Evolutionary conservation across 192 early-diverging fungal genomes (phyloP).

Genomic region (Coemansia sp.): DNA sequence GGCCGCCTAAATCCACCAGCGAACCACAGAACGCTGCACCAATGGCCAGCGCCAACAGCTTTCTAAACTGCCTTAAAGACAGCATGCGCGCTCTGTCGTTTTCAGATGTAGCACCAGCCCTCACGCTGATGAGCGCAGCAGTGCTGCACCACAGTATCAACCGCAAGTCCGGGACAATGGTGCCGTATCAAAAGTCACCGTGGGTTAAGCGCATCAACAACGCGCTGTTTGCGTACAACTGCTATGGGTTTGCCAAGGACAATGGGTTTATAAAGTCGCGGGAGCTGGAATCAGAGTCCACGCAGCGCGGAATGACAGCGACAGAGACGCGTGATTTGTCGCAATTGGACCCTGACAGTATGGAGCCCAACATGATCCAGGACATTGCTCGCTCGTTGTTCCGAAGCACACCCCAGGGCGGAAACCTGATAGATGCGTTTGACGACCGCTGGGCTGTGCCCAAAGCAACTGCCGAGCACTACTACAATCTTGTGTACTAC

Average conservation of each 20-base stretch:
- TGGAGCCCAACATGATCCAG: background rate
- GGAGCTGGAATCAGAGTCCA: background rate
- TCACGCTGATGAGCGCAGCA: conserved; percentile 8
- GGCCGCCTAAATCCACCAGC: background rate
- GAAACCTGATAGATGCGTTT: conserved; percentile 19
- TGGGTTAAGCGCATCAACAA: conserved; percentile 30
- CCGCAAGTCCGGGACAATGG: conserved; percentile 8
- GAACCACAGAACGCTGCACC: background rate
- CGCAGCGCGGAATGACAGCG: background rate
- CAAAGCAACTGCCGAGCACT: conserved; percentile 24
- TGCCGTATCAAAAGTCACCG: conserved; percentile 21
- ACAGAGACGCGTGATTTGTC: background rate
- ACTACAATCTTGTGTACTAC: conserved; percentile 30
- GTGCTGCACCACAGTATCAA: conserved; percentile 17
- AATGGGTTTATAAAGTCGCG: conserved; percentile 13
- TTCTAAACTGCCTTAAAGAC: conserved; percentile 13
- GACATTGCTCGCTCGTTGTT: background rate
- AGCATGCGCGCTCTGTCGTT: conserved; percentile 2
- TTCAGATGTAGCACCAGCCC: background rate
- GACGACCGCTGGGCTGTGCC: conserved; percentile 29
- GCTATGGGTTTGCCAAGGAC: conserved; percentile 14
- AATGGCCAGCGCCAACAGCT: conserved; percentile 1
- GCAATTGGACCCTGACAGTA: background rate
- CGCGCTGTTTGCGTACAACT: conserved; percentile 21
- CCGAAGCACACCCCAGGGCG: background rate